A percentile compares a stretch with the other conserved stretches of the same genome.
Evolutionary conservation across 371 early-diverging fungal species (phyloP).

Genomic region (Thermomucor indicae-seudaticae): DNA sequence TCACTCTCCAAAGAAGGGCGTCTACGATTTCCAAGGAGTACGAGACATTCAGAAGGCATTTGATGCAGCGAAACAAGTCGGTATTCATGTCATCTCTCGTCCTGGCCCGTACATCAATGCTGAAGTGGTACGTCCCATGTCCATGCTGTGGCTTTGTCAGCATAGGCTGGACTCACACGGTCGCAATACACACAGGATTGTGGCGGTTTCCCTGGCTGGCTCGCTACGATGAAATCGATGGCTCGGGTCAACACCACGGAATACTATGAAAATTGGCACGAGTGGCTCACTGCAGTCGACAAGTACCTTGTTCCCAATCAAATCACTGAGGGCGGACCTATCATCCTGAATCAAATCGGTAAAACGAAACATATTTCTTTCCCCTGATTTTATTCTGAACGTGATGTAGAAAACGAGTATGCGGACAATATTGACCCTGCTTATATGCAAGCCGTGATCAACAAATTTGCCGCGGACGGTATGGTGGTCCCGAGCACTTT

Average conservation of each 20-base stretch:
- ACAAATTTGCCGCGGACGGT: constrained; percentile 7
- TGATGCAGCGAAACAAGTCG: constrained; percentile 11
- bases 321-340: constrained; percentile 6
- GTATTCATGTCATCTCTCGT: constrained; percentile 18
- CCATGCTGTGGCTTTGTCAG: no score
- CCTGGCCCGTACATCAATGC: constrained; percentile 24
- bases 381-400: no score
- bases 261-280: constrained; percentile 3
- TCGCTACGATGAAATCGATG: background rate
- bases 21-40: constrained; percentile 17
- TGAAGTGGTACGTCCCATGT: constrained; percentile 6
- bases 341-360: constrained; percentile 10
- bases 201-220: constrained; percentile 12
- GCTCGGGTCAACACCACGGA: constrained; percentile 2
- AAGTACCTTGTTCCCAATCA: constrained; percentile 11
- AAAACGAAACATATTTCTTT: no score
- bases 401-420: constrained; percentile 11
- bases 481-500: constrained; percentile 7
- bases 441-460: constrained; percentile 5
- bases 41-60: constrained; percentile 20
- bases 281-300: constrained; percentile 12
- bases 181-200: constrained; percentile 3
- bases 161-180: no score
- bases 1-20: constrained; percentile 15
- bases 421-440: constrained; percentile 1